Evolutionary conservation across 495 filamentous ascomycete species (phyloP).

Genomic region (Tuber magnatum): DNA sequence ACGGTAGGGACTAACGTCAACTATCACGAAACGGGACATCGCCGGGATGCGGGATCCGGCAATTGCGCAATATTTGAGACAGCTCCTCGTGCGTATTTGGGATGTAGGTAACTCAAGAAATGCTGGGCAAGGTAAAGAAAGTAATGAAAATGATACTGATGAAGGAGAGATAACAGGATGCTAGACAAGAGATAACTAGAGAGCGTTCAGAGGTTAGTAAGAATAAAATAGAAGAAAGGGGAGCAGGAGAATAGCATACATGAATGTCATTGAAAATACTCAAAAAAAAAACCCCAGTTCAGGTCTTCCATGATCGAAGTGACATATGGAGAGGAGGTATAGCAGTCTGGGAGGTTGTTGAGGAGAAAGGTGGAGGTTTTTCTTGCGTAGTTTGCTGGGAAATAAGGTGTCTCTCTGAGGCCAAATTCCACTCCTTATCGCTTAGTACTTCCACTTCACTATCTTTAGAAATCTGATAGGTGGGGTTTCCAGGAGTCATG

Average conservation of each 20-base stretch:
- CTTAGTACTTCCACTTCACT: not conserved
- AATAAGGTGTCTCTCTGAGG: not conserved
- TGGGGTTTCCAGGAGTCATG: not conserved
- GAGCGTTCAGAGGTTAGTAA: not conserved
- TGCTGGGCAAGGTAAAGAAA: not conserved
- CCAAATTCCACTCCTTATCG: not conserved
- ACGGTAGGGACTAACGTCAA: no score
- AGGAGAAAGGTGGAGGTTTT: not conserved
- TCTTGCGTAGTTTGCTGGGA: not conserved
- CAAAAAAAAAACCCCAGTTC: not conserved
- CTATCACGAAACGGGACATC: not conserved
- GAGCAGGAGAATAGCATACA: not conserved
- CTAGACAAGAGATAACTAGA: not conserved
- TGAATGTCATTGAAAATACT: not conserved
- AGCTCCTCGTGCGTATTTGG: not conserved
- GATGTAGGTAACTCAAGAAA: not conserved
- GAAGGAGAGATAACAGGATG: not conserved
- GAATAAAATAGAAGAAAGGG: not conserved
- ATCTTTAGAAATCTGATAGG: not conserved
- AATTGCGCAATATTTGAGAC: not conserved
- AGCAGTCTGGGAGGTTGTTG: not conserved
- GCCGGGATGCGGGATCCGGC: not conserved
- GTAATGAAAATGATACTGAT: not conserved
- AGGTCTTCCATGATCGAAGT: not conserved
- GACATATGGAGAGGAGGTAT: not conserved